Percentiles rank a stretch among this genome's conserved stretches.
phyloP scores from a whole-genome alignment of 2,329 filamentous ascomycete species.

The Penicillium sp. region DNA sequence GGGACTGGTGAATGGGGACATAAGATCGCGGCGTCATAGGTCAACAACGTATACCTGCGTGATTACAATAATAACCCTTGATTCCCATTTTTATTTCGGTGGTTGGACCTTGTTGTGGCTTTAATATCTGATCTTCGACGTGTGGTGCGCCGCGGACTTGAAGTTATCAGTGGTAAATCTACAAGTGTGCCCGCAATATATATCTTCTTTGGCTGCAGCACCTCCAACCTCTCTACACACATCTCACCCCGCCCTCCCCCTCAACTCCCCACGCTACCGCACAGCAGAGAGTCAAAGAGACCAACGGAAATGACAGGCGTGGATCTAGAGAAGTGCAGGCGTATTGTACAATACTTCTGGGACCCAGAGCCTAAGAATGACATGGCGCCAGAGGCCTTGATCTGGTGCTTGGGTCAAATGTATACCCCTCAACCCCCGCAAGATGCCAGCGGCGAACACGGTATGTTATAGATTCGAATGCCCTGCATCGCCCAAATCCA shows the following conservation, averaged over 20 bases:
- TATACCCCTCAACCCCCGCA: slow-evolving; percentile 43
- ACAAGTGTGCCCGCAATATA: neutral
- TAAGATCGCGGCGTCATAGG: neutral
- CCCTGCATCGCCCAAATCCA: neutral
- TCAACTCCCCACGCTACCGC: slow-evolving; percentile 1
- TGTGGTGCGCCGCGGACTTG: neutral
- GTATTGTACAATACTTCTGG: slow-evolving; percentile 86
- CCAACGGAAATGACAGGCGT: slow-evolving; percentile 55
- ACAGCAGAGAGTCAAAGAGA: neutral
- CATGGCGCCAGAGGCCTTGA: slow-evolving; percentile 58
- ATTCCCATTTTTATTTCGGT: neutral
- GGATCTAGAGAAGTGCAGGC: slow-evolving; percentile 72
- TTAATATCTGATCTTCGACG: neutral
- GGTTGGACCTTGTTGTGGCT: neutral
- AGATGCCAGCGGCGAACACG: neutral
- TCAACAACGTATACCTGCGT: neutral
- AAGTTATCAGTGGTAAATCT: neutral
- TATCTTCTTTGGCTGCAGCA: neutral
- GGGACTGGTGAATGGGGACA: neutral
- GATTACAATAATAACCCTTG: neutral
- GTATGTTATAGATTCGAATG: neutral
- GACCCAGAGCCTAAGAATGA: slow-evolving; percentile 85
- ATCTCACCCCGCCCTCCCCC: neutral
- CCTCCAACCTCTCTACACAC: neutral
- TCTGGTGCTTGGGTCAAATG: slow-evolving; percentile 73